These are phyloP conservation scores for Linanthus parryae DNA, from an alignment of 148 eudicot genomes.

Conservation along the genomic window DNA sequence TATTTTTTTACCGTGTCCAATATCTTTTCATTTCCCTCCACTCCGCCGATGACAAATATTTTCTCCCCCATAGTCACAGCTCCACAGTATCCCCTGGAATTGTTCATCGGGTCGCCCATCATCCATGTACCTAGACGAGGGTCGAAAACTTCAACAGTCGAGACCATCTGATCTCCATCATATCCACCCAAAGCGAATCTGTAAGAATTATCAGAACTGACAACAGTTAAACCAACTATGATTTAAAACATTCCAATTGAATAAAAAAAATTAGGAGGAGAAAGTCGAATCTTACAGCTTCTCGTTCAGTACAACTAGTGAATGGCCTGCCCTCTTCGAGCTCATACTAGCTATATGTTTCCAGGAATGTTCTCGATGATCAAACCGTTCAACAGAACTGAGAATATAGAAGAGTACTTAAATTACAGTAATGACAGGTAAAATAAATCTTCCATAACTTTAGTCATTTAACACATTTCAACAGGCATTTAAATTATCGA, in stretches of 20 bases:
- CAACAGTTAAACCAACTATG: too few species aligned
- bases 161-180: slow-evolving; percentile 49
- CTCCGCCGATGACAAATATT: slow-evolving; percentile 65
- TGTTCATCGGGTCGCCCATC: slow-evolving; percentile 53
- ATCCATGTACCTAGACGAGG: slow-evolving; percentile 71
- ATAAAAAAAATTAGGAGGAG: too few species aligned
- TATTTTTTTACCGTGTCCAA: slow-evolving; percentile 49
- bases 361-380: slow-evolving; percentile 93
- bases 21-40: slow-evolving; percentile 16
- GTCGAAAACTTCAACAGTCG: slow-evolving; percentile 69
- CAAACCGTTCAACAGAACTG: slow-evolving; percentile 88
- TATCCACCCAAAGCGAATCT: slow-evolving; percentile 78
- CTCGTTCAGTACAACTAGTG: slow-evolving; percentile 61
- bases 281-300: slow-evolving; percentile 72
- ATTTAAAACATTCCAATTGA: too few species aligned
- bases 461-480: too few species aligned
- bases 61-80: slow-evolving; percentile 38
- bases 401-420: slow-evolving; percentile 11
- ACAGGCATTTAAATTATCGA: too few species aligned
- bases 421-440: too few species aligned
- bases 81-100: slow-evolving; percentile 52
- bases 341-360: slow-evolving; percentile 53
- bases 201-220: slow-evolving; percentile 5
- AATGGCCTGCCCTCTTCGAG: slow-evolving; percentile 53
- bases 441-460: too few species aligned